Base-by-base conservation (phyloP, 225 moss, liverwort and hornwort species). In the Physcomitrellopsis africana region DNA sequence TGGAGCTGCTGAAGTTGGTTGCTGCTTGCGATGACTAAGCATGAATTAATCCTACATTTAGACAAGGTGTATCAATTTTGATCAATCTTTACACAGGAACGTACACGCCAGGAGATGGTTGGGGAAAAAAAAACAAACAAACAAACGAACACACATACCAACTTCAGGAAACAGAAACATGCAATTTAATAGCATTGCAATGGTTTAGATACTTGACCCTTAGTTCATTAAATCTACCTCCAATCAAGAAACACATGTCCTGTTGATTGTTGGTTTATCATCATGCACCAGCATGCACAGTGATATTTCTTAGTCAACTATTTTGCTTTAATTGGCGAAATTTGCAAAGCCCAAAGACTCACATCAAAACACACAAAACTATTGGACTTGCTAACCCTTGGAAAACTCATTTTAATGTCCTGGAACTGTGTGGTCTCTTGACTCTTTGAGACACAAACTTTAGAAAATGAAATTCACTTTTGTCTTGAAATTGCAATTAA, bases 251-350 rank as follows among this genome's bases (percentile, higher is more conserved):
- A 12, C 49, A 51, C 17, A 22, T 44, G 20, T 24, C 27, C 4
- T 42, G 20, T 67, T 29, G n/a, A 45, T 23, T 44, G 16, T 67
- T 76, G 83, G 68, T 72, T 76, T 68, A 68, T 76, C 43, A 76
- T 76, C 58, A 76, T 83, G 72, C 72, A 72, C 63, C 52, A 18
- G 58, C 37, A 67, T 54, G 41, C 72, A 67, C 23, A 47, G 32
- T 7, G 32, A 37, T 4, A 37, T 37, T 37, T 37, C 7, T 37
- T 37, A 37, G 32, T 37, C 32, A 37, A 37, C 4, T 7, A 37
- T 2, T 37, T 37, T 7, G 32, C 32, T 37, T 37, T 2, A 37
- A 1, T 5, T 4, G 7, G 32, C 32, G 32, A 37, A 37, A 37
- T 37, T 37, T 7, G 32, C 32, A 2, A 37, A 37, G 32, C 32